These are phyloP conservation scores for Leccinum subtestaceum DNA, from an alignment of 768 basidiomycete genomes.

Conservation along the genomic window DNA sequence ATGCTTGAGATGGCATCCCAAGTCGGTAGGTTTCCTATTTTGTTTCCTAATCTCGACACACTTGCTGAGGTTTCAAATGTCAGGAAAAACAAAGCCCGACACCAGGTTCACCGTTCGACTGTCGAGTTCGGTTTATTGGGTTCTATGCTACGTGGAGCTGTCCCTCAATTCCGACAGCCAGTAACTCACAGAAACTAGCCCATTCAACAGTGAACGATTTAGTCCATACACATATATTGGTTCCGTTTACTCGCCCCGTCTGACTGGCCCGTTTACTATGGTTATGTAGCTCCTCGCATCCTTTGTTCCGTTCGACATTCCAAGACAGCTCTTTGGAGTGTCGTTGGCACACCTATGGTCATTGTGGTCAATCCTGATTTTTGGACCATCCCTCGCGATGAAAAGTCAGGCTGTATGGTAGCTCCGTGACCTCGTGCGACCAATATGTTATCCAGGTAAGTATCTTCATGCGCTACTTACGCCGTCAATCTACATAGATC, in stretches of 20 bases:
- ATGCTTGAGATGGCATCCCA: constrained; percentile 81
- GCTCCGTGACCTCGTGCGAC: too few species aligned
- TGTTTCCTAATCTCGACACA: not conserved
- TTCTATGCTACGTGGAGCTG: constrained; percentile 67
- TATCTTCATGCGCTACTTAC: not conserved
- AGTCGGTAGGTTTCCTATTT: constrained; percentile 58
- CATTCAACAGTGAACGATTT: constrained; percentile 46
- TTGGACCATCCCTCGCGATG: too few species aligned
- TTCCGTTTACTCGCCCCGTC: not conserved
- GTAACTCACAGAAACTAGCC: constrained; percentile 57
- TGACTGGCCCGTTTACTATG: not conserved
- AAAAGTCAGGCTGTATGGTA: too few species aligned
- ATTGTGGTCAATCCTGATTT: constrained; percentile 69
- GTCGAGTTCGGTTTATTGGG: constrained; percentile 85
- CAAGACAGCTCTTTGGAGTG: constrained; percentile 60
- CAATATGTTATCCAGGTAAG: too few species aligned
- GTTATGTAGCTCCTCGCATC: constrained; percentile 61
- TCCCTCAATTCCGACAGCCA: constrained; percentile 69
- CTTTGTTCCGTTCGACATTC: constrained; percentile 53
- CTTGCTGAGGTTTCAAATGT: constrained; percentile 16
- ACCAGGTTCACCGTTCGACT: constrained; percentile 28
- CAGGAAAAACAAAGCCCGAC: constrained; percentile 27
- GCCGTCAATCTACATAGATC: constrained; percentile 45
- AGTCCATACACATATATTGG: constrained; percentile 50
- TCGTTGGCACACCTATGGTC: constrained; percentile 71